These are phyloP conservation scores for Turritis glabra DNA, from an alignment of 345 rosid genomes.

Conservation along the genomic window DNA sequence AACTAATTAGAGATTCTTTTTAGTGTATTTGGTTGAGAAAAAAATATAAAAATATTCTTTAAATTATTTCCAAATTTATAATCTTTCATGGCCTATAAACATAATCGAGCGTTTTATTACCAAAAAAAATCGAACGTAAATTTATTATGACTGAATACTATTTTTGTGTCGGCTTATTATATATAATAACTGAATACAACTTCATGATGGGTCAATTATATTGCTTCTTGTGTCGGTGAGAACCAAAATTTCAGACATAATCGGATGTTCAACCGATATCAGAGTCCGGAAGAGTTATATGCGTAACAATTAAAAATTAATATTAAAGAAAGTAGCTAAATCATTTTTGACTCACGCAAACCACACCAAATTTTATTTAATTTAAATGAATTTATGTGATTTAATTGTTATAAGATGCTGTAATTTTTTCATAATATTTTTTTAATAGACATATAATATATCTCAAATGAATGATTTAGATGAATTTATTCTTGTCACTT, in stretches of 20 bases:
- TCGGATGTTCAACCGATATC: neutral
- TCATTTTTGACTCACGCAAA: neutral
- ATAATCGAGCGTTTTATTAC: neutral
- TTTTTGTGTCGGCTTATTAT: neutral
- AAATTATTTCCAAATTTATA: no score
- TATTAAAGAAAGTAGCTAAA: neutral
- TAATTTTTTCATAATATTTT: neutral
- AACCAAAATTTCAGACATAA: slow-evolving; percentile 18
- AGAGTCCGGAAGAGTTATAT: neutral
- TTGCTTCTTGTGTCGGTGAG: slow-evolving; percentile 20
- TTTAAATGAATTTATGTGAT: neutral
- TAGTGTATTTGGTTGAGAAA: no score
- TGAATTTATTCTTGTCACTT: neutral
- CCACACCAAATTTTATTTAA: neutral
- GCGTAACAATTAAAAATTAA: neutral
- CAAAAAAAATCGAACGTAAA: neutral
- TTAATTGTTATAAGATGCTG: neutral
- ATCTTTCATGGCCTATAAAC: no score
- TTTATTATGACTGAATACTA: neutral
- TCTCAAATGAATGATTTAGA: neutral
- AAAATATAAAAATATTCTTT: no score
- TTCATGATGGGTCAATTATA: neutral
- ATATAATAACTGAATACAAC: neutral
- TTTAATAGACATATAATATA: neutral
- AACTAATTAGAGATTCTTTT: no score